phyloP scores from a whole-genome alignment of 345 rosid genomes.

The Conringia planisiliqua region DNA sequence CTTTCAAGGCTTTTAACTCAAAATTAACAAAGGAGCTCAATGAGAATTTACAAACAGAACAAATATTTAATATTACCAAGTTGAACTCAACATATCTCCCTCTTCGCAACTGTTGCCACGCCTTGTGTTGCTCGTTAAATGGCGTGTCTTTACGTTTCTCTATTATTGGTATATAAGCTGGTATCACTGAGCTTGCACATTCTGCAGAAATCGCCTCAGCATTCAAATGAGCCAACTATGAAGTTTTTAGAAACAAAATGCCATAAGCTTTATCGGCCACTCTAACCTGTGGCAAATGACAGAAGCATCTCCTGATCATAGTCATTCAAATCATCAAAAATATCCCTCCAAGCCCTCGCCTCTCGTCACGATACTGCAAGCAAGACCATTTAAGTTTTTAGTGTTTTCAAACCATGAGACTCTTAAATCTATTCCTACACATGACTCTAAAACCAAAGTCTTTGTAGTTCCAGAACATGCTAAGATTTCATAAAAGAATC shows the following conservation, averaged over 20 bases:
- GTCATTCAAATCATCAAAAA: slow-evolving; percentile 90
- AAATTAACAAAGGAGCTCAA: neutral
- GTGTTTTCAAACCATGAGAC: neutral
- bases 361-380: slow-evolving; percentile 80
- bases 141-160: slow-evolving; percentile 73
- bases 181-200: slow-evolving; percentile 82
- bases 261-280: neutral
- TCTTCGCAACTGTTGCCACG: slow-evolving; percentile 91
- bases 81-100: slow-evolving; percentile 96
- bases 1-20: neutral
- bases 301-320: slow-evolving; percentile 91
- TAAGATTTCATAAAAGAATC: slow-evolving; percentile 1
- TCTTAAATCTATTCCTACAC: neutral
- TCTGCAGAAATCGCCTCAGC: slow-evolving; percentile 40
- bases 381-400: neutral
- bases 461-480: neutral
- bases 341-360: slow-evolving; percentile 95
- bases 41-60: neutral
- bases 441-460: neutral
- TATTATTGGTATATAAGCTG: slow-evolving; percentile 80
- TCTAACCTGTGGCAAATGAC: slow-evolving; percentile 78
- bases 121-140: slow-evolving; percentile 71
- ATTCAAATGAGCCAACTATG: slow-evolving; percentile 1
- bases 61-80: slow-evolving; percentile 47
- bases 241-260: neutral